These are phyloP conservation scores for Prosopis cineraria DNA, from an alignment of 306 rosid genomes.

Conservation along the genomic window DNA sequence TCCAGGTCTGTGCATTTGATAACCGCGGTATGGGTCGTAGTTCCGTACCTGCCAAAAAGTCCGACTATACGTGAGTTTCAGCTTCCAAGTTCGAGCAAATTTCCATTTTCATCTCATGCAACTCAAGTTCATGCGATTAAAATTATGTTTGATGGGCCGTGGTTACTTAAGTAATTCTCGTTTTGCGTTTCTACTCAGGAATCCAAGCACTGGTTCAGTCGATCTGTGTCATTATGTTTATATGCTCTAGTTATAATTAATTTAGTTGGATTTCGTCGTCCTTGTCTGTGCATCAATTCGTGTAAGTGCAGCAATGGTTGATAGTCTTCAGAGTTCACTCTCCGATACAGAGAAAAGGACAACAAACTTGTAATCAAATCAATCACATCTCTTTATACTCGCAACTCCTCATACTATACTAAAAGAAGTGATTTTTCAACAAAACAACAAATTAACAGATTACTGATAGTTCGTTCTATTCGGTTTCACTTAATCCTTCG, in stretches of 20 bases:
- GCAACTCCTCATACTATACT: no score
- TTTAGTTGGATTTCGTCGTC: conserved; percentile 7
- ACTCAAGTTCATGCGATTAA: neutral
- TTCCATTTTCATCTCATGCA: neutral
- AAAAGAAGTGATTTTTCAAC: no score
- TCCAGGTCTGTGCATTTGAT: conserved; percentile 90
- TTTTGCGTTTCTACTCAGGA: neutral
- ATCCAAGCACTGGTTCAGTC: neutral
- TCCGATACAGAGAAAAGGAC: neutral
- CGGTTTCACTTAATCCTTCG: no score
- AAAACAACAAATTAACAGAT: no score
- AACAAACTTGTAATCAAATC: neutral
- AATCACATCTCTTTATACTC: neutral
- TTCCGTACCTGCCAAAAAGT: conserved; percentile 61
- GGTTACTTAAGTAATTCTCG: neutral
- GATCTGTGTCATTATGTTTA: neutral
- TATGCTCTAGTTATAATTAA: neutral
- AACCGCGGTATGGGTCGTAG: conserved; percentile 95
- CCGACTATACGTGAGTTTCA: conserved; percentile 76
- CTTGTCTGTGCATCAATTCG: neutral
- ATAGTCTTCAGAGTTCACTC: neutral
- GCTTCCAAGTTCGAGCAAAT: neutral
- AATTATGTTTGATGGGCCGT: neutral
- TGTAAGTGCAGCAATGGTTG: neutral
- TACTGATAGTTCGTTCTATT: no score